A percentile compares a stretch with the other conserved stretches of the same genome.
These are phyloP conservation scores for Phaseolus lunatus DNA, from an alignment of 306 rosid genomes.

Conservation along the genomic window DNA sequence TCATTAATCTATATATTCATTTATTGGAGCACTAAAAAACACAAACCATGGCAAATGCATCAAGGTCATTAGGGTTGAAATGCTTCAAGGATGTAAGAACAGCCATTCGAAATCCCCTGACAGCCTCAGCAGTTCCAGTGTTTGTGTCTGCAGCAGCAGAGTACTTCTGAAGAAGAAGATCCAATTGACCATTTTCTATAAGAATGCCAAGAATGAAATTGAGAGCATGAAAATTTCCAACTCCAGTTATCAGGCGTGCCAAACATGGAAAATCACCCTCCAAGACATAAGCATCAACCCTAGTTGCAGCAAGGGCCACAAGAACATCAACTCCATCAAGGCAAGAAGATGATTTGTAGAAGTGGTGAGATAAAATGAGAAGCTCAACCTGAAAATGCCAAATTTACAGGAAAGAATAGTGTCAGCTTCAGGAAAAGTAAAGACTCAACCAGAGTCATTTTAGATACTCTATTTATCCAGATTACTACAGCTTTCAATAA, in stretches of 20 bases:
- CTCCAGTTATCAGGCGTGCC: constrained; percentile 98
- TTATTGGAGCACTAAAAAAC: constrained; percentile 33
- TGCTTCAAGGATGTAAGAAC: constrained; percentile 98
- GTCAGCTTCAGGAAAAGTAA: constrained; percentile 40
- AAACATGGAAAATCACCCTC: constrained; percentile 98
- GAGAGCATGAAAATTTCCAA: constrained; percentile 91
- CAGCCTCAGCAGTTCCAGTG: constrained; percentile 83
- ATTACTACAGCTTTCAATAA: constrained; percentile 25
- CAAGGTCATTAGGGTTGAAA: constrained; percentile 90
- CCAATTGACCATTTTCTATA: constrained; percentile 94
- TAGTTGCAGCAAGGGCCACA: constrained; percentile 97
- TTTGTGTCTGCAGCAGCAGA: constrained; percentile 90
- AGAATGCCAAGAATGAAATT: constrained; percentile 97
- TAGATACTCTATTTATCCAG: background rate
- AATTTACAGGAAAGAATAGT: constrained; percentile 31
- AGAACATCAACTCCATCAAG: constrained; percentile 99
- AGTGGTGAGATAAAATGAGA: constrained; percentile 94
- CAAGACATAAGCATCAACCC: constrained; percentile 89
- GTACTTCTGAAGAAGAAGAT: constrained; percentile 95
- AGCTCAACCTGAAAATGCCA: constrained; percentile 89
- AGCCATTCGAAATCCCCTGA: constrained; percentile 95
- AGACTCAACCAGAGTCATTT: constrained; percentile 28
- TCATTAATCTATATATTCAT: constrained; percentile 33
- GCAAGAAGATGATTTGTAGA: constrained; percentile 97
- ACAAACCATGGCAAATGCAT: constrained; percentile 97